These are phyloP conservation scores for Diospyros kaki DNA, from an alignment of 148 eudicot species.

Conservation along the genomic window DNA sequence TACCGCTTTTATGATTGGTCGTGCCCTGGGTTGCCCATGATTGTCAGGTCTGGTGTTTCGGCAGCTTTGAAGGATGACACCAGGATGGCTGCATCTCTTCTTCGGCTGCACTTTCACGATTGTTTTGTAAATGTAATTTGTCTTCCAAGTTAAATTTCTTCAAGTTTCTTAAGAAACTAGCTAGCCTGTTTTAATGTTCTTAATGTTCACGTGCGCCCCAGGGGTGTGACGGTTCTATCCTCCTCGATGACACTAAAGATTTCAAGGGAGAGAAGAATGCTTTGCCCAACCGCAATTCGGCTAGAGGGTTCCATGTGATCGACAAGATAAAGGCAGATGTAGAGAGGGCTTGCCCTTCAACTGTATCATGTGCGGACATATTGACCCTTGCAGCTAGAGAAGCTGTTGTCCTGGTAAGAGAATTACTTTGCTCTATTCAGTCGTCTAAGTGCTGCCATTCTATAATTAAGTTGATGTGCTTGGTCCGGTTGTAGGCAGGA, in stretches of 20 bases:
- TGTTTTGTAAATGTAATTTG: slow-evolving; percentile 45
- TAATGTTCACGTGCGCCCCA: slow-evolving; percentile 6
- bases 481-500: slow-evolving; percentile 28
- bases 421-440: neutral
- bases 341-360: slow-evolving; percentile 22
- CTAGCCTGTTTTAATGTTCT: neutral
- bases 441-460: too few relatives aligned
- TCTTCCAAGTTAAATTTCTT: neutral
- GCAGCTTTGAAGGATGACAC: slow-evolving; percentile 35
- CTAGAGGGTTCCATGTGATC: slow-evolving; percentile 41
- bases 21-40: slow-evolving; percentile 33
- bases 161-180: too few relatives aligned
- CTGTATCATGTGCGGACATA: slow-evolving; percentile 34
- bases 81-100: slow-evolving; percentile 53
- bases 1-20: slow-evolving; percentile 34
- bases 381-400: slow-evolving; percentile 31
- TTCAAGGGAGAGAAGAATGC: slow-evolving; percentile 55
- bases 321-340: slow-evolving; percentile 33
- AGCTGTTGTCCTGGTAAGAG: slow-evolving; percentile 24
- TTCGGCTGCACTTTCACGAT: slow-evolving; percentile 54
- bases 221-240: slow-evolving; percentile 63
- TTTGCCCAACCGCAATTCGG: slow-evolving; percentile 35
- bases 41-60: slow-evolving; percentile 40
- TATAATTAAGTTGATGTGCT: too few relatives aligned
- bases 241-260: slow-evolving; percentile 36